Percentiles rank a stretch among this genome's conserved stretches.
Conservation (phyloP, 2,329 filamentous ascomycete species). For the Trichoderma afroharzianum region DNA sequence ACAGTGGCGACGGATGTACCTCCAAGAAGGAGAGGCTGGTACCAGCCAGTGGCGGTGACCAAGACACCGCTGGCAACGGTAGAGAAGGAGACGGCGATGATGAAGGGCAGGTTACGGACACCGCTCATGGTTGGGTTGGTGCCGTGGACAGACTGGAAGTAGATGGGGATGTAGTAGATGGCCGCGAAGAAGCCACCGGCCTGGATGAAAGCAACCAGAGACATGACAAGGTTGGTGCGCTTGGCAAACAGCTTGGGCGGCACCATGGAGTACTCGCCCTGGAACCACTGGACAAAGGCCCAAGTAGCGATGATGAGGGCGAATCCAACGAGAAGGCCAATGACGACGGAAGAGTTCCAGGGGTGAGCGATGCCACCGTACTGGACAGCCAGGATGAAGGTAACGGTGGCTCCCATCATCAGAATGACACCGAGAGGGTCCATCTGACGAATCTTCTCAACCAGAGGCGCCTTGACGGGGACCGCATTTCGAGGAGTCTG, state of each 20-base stretch:
- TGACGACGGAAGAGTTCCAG: constrained; percentile 40
- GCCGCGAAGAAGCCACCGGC: constrained; percentile 42
- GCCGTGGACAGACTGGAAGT: constrained; percentile 42
- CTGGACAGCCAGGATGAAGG: constrained; percentile 45
- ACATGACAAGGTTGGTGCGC: constrained; percentile 37
- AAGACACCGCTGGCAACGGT: constrained; percentile 38
- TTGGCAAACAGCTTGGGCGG: constrained; percentile 37
- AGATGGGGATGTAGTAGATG: constrained; percentile 48
- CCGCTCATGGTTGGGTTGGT: constrained; percentile 39
- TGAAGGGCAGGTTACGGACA: constrained; percentile 44
- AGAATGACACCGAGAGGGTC: constrained; percentile 44
- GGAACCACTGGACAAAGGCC: constrained; percentile 36
- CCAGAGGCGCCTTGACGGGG: constrained; percentile 34
- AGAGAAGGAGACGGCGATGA: constrained; percentile 42
- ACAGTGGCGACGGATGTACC: constrained; percentile 42
- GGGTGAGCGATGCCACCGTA: constrained; percentile 43
- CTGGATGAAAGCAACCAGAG: constrained; percentile 41
- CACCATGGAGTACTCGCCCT: constrained; percentile 46
- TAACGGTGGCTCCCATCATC: constrained; percentile 43
- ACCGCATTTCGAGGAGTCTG: constrained; percentile 38
- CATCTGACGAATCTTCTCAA: constrained; percentile 47
- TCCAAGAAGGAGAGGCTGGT: constrained; percentile 44
- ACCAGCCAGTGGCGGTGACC: constrained; percentile 39
- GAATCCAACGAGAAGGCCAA: constrained; percentile 42
- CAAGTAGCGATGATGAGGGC: constrained; percentile 35